Conservation (phyloP, 345 rosid genomes). For the Eucalyptus sp. region DNA sequence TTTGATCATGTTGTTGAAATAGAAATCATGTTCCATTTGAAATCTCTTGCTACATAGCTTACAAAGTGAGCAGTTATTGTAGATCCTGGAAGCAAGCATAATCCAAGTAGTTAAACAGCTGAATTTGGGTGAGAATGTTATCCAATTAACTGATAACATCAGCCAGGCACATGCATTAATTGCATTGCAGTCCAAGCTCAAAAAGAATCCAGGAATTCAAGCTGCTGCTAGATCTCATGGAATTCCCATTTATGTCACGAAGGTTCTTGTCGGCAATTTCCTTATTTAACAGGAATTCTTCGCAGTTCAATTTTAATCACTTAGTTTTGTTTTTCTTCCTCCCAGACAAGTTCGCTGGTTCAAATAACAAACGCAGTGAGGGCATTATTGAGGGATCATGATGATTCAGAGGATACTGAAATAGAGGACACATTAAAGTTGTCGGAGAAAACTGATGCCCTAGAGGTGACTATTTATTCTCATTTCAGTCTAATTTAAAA, state of each 20-base stretch:
- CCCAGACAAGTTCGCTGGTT: slow-evolving; percentile 70
- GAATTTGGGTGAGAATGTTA: slow-evolving; percentile 32
- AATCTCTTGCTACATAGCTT: slow-evolving; percentile 1
- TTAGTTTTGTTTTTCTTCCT: neutral
- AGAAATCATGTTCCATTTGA: neutral
- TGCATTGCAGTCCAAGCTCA: slow-evolving; percentile 71
- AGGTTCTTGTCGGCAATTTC: slow-evolving; percentile 28
- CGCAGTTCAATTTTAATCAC: neutral
- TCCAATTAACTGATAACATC: slow-evolving; percentile 53
- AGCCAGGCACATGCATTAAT: slow-evolving; percentile 81
- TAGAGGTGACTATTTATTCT: slow-evolving; percentile 39
- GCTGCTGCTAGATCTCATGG: slow-evolving; percentile 56
- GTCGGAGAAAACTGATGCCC: slow-evolving; percentile 64
- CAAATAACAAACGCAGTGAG: slow-evolving; percentile 62
- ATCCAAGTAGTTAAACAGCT: slow-evolving; percentile 59
- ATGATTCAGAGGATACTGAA: slow-evolving; percentile 30
- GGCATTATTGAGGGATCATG: slow-evolving; percentile 38
- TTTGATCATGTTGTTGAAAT: neutral
- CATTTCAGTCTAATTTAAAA: neutral
- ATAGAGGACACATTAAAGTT: slow-evolving; percentile 32
- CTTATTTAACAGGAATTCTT: neutral
- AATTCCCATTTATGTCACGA: slow-evolving; percentile 63
- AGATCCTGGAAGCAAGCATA: slow-evolving; percentile 61
- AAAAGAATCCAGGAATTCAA: slow-evolving; percentile 70
- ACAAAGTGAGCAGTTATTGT: slow-evolving; percentile 31